Evolutionary conservation across 345 rosid genomes (phyloP), one percentile per base, ranked within the genome.

Genomic region (Boechera stricta): DNA sequence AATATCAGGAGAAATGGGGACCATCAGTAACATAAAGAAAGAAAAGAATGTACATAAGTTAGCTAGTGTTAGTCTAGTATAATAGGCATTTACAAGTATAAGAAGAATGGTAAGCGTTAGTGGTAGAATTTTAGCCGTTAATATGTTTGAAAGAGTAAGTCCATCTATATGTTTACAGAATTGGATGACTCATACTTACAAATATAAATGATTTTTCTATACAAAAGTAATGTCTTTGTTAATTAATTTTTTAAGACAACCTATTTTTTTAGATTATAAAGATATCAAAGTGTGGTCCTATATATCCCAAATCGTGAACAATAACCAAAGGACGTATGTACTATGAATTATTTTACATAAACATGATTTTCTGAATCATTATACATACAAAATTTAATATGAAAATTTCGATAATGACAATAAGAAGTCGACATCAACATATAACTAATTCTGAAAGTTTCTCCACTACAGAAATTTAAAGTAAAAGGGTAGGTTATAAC

Each of bases 281-380:
- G 38, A 55, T 55, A 65, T 10, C 5, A 42, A 51, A 60, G 11
- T 7, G 68, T 59, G 79, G 79, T 76, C 78, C 51, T 65, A 64
- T 64, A 64, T 11, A 44, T 55, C 24, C 16, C 73, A 75, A 58
- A 59, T 75, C 51, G 54, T 67, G 54, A 66, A 75, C 6, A 18
- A 51, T 47, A 16, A 36, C 12, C 31, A 6, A 41, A 10, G 6
- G 31, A 69, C 56, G 1, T 41, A 60, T 21, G 74, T 52, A 42
- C n/a, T 51, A 68, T 67, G 10, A 3, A 44, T 28, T 76, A 51
- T 21, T 65, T 32, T 39, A 68, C 15, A 69, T 52, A 13, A 60
- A 52, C 64, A 68, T 68, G 39, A 69, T 60, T 61, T 68, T 61
- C 79, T 61, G 79, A 61, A 61, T 69, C 79, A 39, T 51, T 16